Evolutionary conservation across 2,329 filamentous ascomycete genomes (phyloP), one percentile per base, ranked within the genome.

Genomic region (Dryadomyces quercivorus): DNA sequence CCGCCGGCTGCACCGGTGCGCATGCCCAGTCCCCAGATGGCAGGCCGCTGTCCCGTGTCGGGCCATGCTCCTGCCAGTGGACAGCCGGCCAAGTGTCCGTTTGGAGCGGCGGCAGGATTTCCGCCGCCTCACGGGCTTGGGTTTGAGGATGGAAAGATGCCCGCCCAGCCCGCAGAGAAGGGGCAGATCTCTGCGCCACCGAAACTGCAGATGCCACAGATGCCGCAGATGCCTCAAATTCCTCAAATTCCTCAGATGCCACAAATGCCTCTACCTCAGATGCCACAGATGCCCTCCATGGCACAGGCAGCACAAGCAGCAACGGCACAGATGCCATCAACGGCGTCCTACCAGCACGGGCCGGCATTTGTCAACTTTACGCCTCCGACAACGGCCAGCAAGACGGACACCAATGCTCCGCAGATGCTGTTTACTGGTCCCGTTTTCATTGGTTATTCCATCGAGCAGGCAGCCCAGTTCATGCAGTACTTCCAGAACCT

Each of bases 401-500:
- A 47, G 15, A 16, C 46, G 10, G 51, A 20, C 47, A 43, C 40
- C 7, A 21, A 34, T 13, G 49, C 31, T 7, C 55, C 87, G 10
- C 84, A 86, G 61, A 86, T 96, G 79, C 75, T 94, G 0, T 95
- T 96, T 64, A 95, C 88, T 9, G 92, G 92, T 0, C 92, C 92
- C 0, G 90, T 96, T 0, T 96, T 96, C 64, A 88, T 97, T 62
- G 92, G 92, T 0, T 96, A 95, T 63, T 82, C 85, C 10, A 79
- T 89, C 58, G 88, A 94, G 57, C 84, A 94, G 65, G 86, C 88
- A n/a, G 78, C 88, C 22, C 75, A 80, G 54, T 77, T 94, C 52
- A 78, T 94, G 73, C 82, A 86, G 61, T 75, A 81, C 54, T 77
- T 74, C 56, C 75, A 73, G 65, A 44, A 42, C 50, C 44, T 48